These are phyloP conservation scores for Candida krabiensis DNA, from an alignment of 805 yeast species.

Conservation along the genomic window DNA sequence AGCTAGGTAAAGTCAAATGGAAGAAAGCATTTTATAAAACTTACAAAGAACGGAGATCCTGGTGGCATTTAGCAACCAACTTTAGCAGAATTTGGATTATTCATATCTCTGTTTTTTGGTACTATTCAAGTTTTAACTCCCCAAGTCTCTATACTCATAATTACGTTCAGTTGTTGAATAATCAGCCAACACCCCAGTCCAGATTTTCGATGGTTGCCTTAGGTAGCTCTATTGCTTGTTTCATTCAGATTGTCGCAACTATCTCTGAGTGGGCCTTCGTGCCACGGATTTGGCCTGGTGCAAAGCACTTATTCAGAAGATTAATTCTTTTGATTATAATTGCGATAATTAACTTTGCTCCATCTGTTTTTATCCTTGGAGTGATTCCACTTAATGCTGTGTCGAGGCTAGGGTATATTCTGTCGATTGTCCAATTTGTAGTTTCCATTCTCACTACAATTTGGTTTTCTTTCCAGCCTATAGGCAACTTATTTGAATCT, in stretches of 20 bases:
- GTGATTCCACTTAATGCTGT: constrained; percentile 37
- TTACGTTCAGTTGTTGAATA: constrained; percentile 40
- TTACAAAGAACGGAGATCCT: constrained; percentile 46
- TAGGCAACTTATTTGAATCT: constrained; percentile 32
- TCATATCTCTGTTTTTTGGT: constrained; percentile 52
- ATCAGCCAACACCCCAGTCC: constrained; percentile 46
- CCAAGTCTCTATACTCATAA: constrained; percentile 48
- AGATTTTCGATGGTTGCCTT: constrained; percentile 44
- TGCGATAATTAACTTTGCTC: constrained; percentile 37
- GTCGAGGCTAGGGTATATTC: constrained; percentile 34
- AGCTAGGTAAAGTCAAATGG: constrained; percentile 41
- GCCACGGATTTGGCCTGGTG: constrained; percentile 50
- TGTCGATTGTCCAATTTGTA: constrained; percentile 43
- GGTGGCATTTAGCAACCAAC: constrained; percentile 50
- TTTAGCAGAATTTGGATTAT: constrained; percentile 56
- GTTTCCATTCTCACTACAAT: constrained; percentile 42
- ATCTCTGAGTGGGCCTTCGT: constrained; percentile 45
- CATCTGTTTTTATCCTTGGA: constrained; percentile 42
- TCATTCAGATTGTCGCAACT: constrained; percentile 41
- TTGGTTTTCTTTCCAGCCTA: constrained; percentile 43
- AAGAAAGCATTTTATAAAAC: constrained; percentile 43
- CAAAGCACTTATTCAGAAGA: constrained; percentile 38
- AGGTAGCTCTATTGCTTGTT: constrained; percentile 45
- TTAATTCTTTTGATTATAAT: constrained; percentile 33
- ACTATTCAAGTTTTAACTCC: constrained; percentile 49